Base-by-base conservation (phyloP, 306 rosid genomes). In the Vicia sativa region DNA sequence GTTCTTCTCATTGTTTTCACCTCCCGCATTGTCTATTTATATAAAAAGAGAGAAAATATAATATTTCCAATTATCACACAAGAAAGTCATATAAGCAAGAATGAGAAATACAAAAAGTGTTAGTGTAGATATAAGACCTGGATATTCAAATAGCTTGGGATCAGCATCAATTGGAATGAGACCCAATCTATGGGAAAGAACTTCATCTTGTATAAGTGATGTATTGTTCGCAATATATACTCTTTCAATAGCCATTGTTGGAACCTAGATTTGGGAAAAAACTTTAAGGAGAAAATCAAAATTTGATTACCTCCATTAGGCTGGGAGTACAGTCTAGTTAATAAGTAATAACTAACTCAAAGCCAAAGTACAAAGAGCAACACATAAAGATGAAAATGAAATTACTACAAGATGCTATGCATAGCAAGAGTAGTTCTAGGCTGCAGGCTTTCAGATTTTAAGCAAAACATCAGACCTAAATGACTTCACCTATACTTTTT, bases 211-310 rank as follows among this genome's bases (percentile, higher is more conserved):
- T 70, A 93, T 39, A 14, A 88, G 52, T 55, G 99, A 88, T 10
- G 99, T 88, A 75, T 90, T 93, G 73, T 90, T 88, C 19, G 92
- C 95, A 39, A 93, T 78, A 68, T 88, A 79, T 77, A 93, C 92
- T 77, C 86, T 87, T 84, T 93, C 99, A 78, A 93, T 85, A 67
- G 99, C 99, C 99, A 93, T 93, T 9, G 97, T 93, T 46, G 99
- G 97, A 74, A 93, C 89, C 99, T 93, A 54, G 62, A 67, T n/a
- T 43, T 19, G 9, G 13, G 12, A 29, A 26, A 29, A 65, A 28
- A 48, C 1, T n/a, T n/a, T n/a, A 7, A 39, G 7, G 16, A 42
- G 14, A 41, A 62, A 62, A 41, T 14, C 11, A 49, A 64, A 70
- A 42, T 41, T 59, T 26, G 31, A 70, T 45, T 34, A 70, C 50